Conservation (phyloP, 2,329 filamentous ascomycete genomes). For the Aspergillus novofumigatus region DNA sequence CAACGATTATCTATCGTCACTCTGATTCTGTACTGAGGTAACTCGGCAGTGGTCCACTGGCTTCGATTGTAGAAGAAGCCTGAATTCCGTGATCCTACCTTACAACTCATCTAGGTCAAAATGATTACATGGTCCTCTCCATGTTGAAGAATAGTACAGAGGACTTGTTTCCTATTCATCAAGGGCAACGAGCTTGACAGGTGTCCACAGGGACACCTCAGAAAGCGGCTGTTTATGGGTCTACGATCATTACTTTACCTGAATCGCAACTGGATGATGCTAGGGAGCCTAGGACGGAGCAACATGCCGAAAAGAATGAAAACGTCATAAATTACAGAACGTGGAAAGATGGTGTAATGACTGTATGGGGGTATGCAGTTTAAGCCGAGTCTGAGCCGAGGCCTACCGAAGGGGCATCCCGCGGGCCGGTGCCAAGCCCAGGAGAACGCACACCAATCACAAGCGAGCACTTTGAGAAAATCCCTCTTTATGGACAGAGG, state of each 20-base stretch:
- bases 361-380: slow-evolving; percentile 19
- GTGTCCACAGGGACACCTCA: neutral
- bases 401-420: slow-evolving; percentile 30
- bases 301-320: slow-evolving; percentile 22
- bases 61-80: neutral
- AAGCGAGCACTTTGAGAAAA: slow-evolving; percentile 21
- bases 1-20: neutral
- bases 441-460: slow-evolving; percentile 23
- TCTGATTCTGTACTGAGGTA: neutral
- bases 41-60: neutral
- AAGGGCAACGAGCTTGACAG: neutral
- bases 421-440: slow-evolving; percentile 21
- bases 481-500: slow-evolving; percentile 21
- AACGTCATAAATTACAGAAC: slow-evolving; percentile 29
- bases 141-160: neutral
- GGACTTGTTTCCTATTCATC: neutral
- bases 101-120: neutral
- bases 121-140: neutral
- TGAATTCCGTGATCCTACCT: neutral
- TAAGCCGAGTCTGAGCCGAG: slow-evolving; percentile 31
- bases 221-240: neutral
- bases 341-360: slow-evolving; percentile 13
- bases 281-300: slow-evolving; percentile 12
- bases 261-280: slow-evolving; percentile 16
- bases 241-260: slow-evolving; percentile 16